Conservation (phyloP, 148 eudicot species). For the Chenopodium suecicum region DNA sequence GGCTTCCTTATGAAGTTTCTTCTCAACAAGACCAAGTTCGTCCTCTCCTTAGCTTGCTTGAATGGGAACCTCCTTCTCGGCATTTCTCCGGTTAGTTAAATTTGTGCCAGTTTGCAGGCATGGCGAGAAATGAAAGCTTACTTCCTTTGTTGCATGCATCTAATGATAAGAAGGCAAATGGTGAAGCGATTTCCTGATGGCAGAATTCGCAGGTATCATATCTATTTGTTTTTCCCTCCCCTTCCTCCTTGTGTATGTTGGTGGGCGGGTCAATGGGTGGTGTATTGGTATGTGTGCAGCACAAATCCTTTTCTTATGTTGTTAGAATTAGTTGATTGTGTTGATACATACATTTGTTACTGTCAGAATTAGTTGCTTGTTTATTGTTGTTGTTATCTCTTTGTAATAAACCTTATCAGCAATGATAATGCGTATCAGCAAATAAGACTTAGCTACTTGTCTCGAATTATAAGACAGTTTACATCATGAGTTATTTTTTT, state of each 20-base stretch:
- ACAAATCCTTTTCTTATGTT: neutral
- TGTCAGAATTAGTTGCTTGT: no score
- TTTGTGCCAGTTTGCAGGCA: slow-evolving; percentile 67
- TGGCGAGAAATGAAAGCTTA: slow-evolving; percentile 78
- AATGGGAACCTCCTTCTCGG: slow-evolving; percentile 89
- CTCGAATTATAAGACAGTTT: no score
- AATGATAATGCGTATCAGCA: no score
- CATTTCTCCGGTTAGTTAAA: slow-evolving; percentile 92
- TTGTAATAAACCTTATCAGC: no score
- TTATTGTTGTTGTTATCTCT: no score
- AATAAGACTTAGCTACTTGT: no score
- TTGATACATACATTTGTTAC: no score
- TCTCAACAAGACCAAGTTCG: slow-evolving; percentile 78
- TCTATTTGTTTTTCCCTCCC: slow-evolving; percentile 8
- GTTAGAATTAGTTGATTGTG: no score
- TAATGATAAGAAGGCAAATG: slow-evolving; percentile 75
- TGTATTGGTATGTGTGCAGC: neutral
- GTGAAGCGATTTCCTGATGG: slow-evolving; percentile 82
- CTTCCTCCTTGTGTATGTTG: neutral
- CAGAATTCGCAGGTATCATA: slow-evolving; percentile 79
- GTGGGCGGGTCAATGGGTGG: neutral
- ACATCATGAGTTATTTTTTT: no score
- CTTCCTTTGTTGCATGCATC: slow-evolving; percentile 82
- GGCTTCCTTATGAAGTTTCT: slow-evolving; percentile 37
- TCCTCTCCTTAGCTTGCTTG: slow-evolving; percentile 89